phyloP scores from a whole-genome alignment of 129 eudicot genomes.

The Sambucus nigra region DNA sequence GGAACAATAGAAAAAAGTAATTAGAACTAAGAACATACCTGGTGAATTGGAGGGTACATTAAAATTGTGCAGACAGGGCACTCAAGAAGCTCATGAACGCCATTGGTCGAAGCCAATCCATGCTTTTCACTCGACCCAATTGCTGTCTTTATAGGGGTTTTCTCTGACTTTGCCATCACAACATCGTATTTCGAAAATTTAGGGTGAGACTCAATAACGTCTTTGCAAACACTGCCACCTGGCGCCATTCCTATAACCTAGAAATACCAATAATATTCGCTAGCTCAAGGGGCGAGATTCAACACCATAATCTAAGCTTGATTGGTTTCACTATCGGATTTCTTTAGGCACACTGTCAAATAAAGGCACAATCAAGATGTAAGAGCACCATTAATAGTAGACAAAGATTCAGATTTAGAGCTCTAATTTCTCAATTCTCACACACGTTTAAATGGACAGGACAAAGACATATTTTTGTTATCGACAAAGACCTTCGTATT shows the following conservation, averaged over 20 bases:
- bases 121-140: conserved; percentile 31
- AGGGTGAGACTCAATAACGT: conserved; percentile 53
- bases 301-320: conserved; percentile 13
- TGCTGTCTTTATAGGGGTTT: conserved; percentile 14
- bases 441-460: conserved; percentile 15
- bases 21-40: conserved; percentile 39
- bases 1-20: background rate
- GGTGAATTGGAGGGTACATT: conserved; percentile 86
- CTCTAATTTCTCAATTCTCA: conserved; percentile 17
- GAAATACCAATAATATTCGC: conserved; percentile 8
- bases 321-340: conserved; percentile 12
- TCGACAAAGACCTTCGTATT: too few relatives aligned
- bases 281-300: conserved; percentile 7
- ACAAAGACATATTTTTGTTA: conserved; percentile 19
- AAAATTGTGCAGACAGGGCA: conserved; percentile 65
- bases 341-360: conserved; percentile 23
- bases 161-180: conserved; percentile 32
- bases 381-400: conserved; percentile 11
- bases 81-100: conserved; percentile 76
- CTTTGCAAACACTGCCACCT: conserved; percentile 55
- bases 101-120: conserved; percentile 43
- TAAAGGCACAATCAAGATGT: conserved; percentile 17
- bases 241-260: conserved; percentile 41
- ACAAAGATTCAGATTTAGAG: background rate
- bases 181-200: conserved; percentile 45